These are phyloP conservation scores for Butyriboletus loyo DNA, from an alignment of 768 basidiomycete species.

Conservation along the genomic window DNA sequence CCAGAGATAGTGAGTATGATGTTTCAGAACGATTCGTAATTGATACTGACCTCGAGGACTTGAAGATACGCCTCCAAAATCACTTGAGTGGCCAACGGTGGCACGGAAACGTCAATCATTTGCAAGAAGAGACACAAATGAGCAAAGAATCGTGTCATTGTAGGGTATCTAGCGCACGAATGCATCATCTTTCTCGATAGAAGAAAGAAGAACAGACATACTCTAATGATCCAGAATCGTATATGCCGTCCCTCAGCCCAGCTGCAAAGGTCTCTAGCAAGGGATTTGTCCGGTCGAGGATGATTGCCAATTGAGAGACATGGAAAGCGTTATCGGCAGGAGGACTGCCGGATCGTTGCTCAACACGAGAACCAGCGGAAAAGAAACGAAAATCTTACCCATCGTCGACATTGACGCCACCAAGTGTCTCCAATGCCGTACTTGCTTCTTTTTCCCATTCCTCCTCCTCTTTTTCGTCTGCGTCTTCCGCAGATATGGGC, in stretches of 20 bases:
- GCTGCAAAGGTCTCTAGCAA: conserved; percentile 69
- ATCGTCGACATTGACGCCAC: conserved; percentile 56
- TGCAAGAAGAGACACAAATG: conserved; percentile 89
- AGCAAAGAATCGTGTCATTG: conserved; percentile 86
- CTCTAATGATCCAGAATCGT: conserved; percentile 52
- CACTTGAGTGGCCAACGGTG: conserved; percentile 69
- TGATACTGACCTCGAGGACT: conserved; percentile 68
- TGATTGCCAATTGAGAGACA: conserved; percentile 75
- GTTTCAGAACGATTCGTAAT: background rate
- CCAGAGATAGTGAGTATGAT: background rate
- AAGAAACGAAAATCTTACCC: conserved; percentile 44
- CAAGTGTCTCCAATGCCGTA: conserved; percentile 53
- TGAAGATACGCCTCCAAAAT: conserved; percentile 88
- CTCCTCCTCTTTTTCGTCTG: conserved; percentile 42
- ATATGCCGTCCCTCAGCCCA: conserved; percentile 51
- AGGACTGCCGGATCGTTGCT: conserved; percentile 36
- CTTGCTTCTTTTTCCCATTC: conserved; percentile 68
- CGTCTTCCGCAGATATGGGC: conserved; percentile 20
- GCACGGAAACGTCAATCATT: conserved; percentile 72
- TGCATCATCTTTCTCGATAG: background rate
- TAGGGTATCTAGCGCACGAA: conserved; percentile 49
- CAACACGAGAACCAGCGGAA: background rate
- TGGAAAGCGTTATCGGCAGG: conserved; percentile 76
- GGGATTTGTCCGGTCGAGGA: conserved; percentile 63
- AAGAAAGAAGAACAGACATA: conserved; percentile 35